Evolutionary conservation across 2,329 filamentous ascomycete genomes (phyloP).

Genomic region (Thelonectria rubi): DNA sequence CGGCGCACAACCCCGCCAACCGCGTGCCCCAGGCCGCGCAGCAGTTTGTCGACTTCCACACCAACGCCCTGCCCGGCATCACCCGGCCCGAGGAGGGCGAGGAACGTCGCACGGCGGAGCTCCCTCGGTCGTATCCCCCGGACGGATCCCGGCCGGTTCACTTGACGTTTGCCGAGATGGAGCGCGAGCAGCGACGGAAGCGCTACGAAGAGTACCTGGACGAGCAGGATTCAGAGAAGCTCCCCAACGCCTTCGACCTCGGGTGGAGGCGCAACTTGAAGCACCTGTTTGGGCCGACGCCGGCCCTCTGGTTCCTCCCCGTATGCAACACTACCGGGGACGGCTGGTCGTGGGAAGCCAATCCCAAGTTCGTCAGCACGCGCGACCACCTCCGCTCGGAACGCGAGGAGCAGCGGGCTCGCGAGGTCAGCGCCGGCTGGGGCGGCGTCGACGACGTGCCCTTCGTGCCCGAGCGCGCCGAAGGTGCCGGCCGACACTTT

Average conservation of each 20-base stretch:
- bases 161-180: constrained; percentile 63
- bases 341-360: constrained; percentile 94
- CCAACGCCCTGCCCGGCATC: constrained; percentile 81
- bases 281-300: constrained; percentile 82
- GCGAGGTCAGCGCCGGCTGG: constrained; percentile 75
- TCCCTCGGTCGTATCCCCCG: constrained; percentile 38
- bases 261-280: constrained; percentile 81
- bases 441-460: constrained; percentile 51
- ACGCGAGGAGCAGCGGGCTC: constrained; percentile 66
- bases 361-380: constrained; percentile 77
- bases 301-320: constrained; percentile 80
- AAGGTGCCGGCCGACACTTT: constrained; percentile 48
- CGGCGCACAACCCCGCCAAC: constrained; percentile 64
- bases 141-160: constrained; percentile 53
- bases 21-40: constrained; percentile 66
- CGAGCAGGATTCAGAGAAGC: constrained; percentile 84
- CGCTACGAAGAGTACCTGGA: constrained; percentile 81
- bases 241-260: constrained; percentile 94
- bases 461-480: constrained; percentile 37
- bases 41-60: constrained; percentile 82
- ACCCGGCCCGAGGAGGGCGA: constrained; percentile 86
- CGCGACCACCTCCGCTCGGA: constrained; percentile 69
- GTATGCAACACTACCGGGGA: constrained; percentile 88
- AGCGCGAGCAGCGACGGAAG: constrained; percentile 62
- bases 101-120: constrained; percentile 51